Percentiles rank a stretch among this genome's conserved stretches.
phyloP scores from a whole-genome alignment of 805 yeast genomes.

The Candida piceae region DNA sequence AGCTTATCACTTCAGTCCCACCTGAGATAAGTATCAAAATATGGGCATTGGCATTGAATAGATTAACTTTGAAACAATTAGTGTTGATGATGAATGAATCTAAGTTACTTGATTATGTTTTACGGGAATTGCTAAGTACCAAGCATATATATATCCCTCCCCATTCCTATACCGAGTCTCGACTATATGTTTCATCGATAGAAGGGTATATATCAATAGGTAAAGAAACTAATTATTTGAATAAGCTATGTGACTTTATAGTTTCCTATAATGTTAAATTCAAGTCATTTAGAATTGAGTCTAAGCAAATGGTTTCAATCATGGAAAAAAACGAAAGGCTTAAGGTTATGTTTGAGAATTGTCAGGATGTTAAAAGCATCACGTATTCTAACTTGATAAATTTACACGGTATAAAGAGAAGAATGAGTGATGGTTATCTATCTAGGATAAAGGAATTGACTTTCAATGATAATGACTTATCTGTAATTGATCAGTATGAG shows the following conservation, averaged over 20 bases:
- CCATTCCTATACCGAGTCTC: not conserved
- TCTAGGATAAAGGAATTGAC: not conserved
- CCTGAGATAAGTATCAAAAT: not conserved
- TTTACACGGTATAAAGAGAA: not conserved
- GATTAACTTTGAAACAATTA: not conserved
- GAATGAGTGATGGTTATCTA: not conserved
- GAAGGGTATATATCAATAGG: not conserved
- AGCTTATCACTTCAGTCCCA: not conserved
- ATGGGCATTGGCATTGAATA: not conserved
- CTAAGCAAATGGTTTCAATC: constrained; percentile 1
- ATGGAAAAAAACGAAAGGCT: not conserved
- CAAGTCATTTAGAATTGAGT: constrained; percentile 1
- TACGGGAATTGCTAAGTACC: not conserved
- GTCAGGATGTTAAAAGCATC: not conserved
- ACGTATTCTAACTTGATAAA: not conserved
- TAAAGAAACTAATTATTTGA: not conserved
- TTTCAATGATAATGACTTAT: not conserved
- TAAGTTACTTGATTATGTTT: not conserved
- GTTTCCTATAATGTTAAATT: not conserved
- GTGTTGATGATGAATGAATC: not conserved
- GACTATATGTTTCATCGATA: not conserved
- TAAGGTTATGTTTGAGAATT: not conserved
- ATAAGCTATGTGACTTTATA: not conserved
- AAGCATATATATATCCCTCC: not conserved
- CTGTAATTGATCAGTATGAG: not conserved